These are phyloP conservation scores for Boletus eberwhitei DNA, from an alignment of 768 basidiomycete species.

Conservation along the genomic window DNA sequence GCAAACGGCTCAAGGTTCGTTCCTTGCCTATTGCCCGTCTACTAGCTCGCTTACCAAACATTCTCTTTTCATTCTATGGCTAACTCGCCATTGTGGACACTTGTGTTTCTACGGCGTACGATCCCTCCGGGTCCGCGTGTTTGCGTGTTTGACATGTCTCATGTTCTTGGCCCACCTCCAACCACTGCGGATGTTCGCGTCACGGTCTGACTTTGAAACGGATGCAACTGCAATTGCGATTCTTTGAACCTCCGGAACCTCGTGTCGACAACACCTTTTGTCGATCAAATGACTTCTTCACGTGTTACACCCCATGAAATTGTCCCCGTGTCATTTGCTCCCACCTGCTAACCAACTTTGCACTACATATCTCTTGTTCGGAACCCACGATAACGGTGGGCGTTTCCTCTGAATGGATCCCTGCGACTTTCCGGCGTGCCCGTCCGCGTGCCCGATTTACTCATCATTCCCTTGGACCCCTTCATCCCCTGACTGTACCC, in stretches of 20 bases:
- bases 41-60: constrained; percentile 20
- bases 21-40: constrained; percentile 1
- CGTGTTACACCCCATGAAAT: not conserved
- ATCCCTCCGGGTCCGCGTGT: constrained; percentile 18
- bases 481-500: constrained; percentile 1
- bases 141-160: constrained; percentile 7
- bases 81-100: not conserved
- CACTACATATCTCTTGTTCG: constrained; percentile 10
- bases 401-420: not conserved
- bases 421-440: not conserved
- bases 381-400: constrained; percentile 11
- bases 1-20: constrained; percentile 84
- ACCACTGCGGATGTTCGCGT: not conserved
- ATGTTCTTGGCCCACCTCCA: constrained; percentile 6
- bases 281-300: constrained; percentile 3
- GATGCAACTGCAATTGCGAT: constrained; percentile 23
- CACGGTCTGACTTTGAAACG: constrained; percentile 10
- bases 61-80: constrained; percentile 12
- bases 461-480: constrained; percentile 5
- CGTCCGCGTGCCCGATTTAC: not conserved
- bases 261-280: constrained; percentile 16
- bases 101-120: constrained; percentile 12
- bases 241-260: constrained; percentile 26
- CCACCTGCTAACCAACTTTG: not conserved
- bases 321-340: not conserved